Percentiles rank a stretch among this genome's conserved stretches.
Evolutionary conservation across 768 basidiomycete genomes (phyloP).

Genomic region (Amanita pallidorosea): DNA sequence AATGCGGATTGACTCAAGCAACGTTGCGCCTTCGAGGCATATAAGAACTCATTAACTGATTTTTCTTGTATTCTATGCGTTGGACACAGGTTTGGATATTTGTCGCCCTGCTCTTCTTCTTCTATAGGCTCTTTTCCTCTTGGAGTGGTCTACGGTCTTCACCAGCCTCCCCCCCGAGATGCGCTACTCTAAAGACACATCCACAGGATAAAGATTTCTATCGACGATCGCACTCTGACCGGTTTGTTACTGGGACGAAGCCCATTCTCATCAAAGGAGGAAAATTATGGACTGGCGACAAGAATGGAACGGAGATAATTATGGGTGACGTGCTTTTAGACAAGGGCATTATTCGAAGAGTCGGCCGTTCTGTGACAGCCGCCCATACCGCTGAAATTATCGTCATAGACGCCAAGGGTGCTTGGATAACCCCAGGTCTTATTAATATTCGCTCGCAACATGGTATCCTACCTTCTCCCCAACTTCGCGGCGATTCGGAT

Average conservation of each 20-base stretch:
- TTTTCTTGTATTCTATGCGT: background rate
- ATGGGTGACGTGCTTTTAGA: constrained; percentile 60
- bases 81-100: background rate
- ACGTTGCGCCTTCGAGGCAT: constrained; percentile 3
- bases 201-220: constrained; percentile 37
- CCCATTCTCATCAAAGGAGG: constrained; percentile 63
- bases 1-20: background rate
- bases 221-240: constrained; percentile 45
- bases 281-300: constrained; percentile 72
- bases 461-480: constrained; percentile 42
- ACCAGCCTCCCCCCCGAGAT: constrained; percentile 27
- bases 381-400: constrained; percentile 27
- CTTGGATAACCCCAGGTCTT: constrained; percentile 76
- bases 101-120: background rate
- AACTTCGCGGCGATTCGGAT: constrained; percentile 41
- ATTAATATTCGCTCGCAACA: constrained; percentile 63
- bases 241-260: constrained; percentile 53
- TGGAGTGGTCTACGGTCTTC: constrained; percentile 7
- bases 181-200: constrained; percentile 26
- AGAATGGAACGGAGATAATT: constrained; percentile 58
- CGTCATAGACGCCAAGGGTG: constrained; percentile 51
- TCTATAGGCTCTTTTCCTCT: background rate
- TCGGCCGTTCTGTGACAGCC: constrained; percentile 34
- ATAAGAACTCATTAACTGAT: background rate
- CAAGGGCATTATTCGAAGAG: constrained; percentile 50